Base-by-base conservation (phyloP, 2,329 filamentous ascomycete species). In the Colletotrichum aenigma region DNA sequence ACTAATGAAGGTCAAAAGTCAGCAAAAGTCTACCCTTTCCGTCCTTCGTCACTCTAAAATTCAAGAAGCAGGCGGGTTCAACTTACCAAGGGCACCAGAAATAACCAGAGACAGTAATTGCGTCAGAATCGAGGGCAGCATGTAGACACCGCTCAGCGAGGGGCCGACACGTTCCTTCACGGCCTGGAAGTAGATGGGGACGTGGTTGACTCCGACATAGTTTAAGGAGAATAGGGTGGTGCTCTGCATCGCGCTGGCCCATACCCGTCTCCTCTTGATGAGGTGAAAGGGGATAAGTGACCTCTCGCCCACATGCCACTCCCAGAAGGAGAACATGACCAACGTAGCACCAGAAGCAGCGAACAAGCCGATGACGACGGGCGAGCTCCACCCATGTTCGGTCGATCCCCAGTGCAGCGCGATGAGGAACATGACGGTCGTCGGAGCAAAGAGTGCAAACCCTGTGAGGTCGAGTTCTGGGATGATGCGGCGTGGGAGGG, bases 301-400 rank as follows among this genome's bases (percentile, higher is more conserved):
- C 43, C 7, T 48, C 43, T 48, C 43, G 10, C 43, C 43, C 1
- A 48, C n/a, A 0, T 48, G 43, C 43, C 43, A 48, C 0, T 48
- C 43, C 43, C 43, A 48, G 43, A 48, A 0, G n/a, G 43, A 13
- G n/a, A 48, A 48, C 0, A 48, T 4, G 2, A 21, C 0, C 43
- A 48, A 48, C 0, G 43, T 7, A 1, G 18, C 43, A 48, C 43
- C n/a, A 48, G 43, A 48, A 48, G 43, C 43, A 0, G 43, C 43
- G n/a, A 48, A 48, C 9, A 48, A 21, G 10, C 43, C 10, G 43
- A 48, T 48, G 43, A 48, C 43, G n/a, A 1, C 0, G 3, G 43
- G n/a, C 0, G 43, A 48, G 43, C 43, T 48, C 43, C 43, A 48
- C 10, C 43, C 43, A 10, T 48, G 43, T 13, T 48, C 10, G 2